Conservation (phyloP, 2,329 filamentous ascomycete species). For the Ophiostoma perfectum region DNA sequence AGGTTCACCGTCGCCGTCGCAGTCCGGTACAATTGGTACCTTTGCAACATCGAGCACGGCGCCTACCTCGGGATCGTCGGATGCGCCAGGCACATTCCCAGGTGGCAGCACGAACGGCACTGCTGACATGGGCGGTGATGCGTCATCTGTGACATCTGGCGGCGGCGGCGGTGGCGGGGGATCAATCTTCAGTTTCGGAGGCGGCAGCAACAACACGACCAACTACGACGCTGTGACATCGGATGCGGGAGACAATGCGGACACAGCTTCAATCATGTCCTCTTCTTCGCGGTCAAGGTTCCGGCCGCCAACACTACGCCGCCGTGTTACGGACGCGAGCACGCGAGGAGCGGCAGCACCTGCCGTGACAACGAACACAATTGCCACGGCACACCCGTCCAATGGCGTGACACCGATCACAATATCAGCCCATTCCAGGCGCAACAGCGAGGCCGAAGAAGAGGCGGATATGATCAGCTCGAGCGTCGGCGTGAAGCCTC, state of each 20-base stretch:
- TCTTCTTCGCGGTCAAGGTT: constrained; percentile 41
- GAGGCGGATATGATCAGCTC: constrained; percentile 40
- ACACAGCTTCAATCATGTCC: constrained; percentile 44
- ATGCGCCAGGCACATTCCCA: neutral
- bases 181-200: constrained; percentile 1
- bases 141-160: constrained; percentile 8
- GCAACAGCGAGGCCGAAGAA: constrained; percentile 41
- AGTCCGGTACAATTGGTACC: constrained; percentile 17
- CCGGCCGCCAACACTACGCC: constrained; percentile 38
- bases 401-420: constrained; percentile 27
- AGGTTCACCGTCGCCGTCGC: constrained; percentile 19
- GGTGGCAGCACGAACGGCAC: constrained; percentile 13
- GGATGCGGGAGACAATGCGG: constrained; percentile 32
- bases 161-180: neutral
- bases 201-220: neutral
- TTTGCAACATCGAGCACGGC: constrained; percentile 14
- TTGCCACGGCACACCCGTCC: constrained; percentile 24
- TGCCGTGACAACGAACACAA: constrained; percentile 16
- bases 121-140: constrained; percentile 15
- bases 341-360: constrained; percentile 18
- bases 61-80: constrained; percentile 14
- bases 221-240: neutral
- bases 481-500: constrained; percentile 47
- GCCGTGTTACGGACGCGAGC: constrained; percentile 32
- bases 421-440: constrained; percentile 36